Conservation (phyloP, 106 monocot species). For the Acorus calamus region DNA sequence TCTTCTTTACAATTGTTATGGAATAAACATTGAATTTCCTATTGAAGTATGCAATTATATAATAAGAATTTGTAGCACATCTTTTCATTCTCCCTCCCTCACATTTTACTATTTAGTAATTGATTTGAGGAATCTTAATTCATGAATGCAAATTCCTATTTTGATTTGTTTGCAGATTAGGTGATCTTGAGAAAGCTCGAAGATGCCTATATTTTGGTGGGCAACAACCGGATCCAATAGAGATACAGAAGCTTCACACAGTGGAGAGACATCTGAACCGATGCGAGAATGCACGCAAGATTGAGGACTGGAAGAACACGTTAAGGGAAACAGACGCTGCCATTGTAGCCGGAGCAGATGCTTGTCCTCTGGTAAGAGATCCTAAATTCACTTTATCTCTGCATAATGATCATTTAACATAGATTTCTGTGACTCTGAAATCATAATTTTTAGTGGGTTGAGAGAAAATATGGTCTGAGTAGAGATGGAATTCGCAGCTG, state of each 20-base stretch:
- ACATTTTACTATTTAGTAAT: no score
- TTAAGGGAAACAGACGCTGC: constrained; percentile 71
- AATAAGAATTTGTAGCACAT: no score
- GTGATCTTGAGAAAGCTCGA: constrained; percentile 55
- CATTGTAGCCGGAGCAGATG: constrained; percentile 62
- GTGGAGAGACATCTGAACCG: constrained; percentile 50
- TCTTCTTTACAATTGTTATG: no score
- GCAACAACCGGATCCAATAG: constrained; percentile 35
- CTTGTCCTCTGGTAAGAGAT: constrained; percentile 48
- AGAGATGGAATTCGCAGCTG: constrained; percentile 32
- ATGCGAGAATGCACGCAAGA: constrained; percentile 43
- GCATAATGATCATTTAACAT: no score
- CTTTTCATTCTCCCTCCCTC: no score
- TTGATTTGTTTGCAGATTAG: constrained; percentile 40
- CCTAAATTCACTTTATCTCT: background rate
- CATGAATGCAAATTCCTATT: background rate
- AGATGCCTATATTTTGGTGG: constrained; percentile 32
- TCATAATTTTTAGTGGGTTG: background rate
- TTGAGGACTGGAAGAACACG: constrained; percentile 68
- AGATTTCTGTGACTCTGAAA: no score
- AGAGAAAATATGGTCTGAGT: background rate
- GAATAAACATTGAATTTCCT: no score
- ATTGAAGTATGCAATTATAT: no score
- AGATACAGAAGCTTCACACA: constrained; percentile 56
- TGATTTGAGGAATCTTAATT: no score